phyloP scores from a whole-genome alignment of 2,329 filamentous ascomycete species.

The Diplodia scrobiculata region DNA sequence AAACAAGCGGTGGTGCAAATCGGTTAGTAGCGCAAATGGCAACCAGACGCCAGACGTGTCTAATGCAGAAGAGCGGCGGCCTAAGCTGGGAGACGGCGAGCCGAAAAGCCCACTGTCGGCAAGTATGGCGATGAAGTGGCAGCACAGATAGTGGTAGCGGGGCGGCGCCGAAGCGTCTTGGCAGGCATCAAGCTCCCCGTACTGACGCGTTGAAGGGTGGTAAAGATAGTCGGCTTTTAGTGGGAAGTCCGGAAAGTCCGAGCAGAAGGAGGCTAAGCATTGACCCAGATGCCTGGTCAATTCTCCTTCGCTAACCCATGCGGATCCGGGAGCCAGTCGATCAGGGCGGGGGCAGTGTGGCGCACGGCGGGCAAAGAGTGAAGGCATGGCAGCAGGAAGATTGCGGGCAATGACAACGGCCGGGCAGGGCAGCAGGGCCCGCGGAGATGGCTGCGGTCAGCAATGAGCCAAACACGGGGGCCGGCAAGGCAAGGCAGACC shows the following conservation, averaged over 20 bases:
- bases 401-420: not conserved
- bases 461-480: not conserved
- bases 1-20: not conserved
- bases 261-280: slow-evolving; percentile 9
- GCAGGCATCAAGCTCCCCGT: not conserved
- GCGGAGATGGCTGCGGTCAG: not conserved
- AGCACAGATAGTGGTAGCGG: not conserved
- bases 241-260: not conserved
- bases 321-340: slow-evolving; percentile 23
- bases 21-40: not conserved
- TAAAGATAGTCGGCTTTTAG: not conserved
- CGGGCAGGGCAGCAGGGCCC: not conserved
- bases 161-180: not conserved
- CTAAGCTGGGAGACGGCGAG: too few species aligned
- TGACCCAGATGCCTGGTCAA: slow-evolving; percentile 9
- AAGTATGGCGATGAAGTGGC: not conserved
- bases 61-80: not conserved
- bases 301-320: slow-evolving; percentile 11
- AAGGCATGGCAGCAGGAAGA: not conserved
- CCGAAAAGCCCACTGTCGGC: not conserved
- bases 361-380: not conserved
- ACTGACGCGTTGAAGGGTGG: not conserved
- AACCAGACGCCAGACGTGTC: not conserved
- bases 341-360: slow-evolving; percentile 14
- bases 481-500: not conserved